Evolutionary conservation across 2,329 filamentous ascomycete genomes (phyloP).

Genomic region (Dothistroma pini): DNA sequence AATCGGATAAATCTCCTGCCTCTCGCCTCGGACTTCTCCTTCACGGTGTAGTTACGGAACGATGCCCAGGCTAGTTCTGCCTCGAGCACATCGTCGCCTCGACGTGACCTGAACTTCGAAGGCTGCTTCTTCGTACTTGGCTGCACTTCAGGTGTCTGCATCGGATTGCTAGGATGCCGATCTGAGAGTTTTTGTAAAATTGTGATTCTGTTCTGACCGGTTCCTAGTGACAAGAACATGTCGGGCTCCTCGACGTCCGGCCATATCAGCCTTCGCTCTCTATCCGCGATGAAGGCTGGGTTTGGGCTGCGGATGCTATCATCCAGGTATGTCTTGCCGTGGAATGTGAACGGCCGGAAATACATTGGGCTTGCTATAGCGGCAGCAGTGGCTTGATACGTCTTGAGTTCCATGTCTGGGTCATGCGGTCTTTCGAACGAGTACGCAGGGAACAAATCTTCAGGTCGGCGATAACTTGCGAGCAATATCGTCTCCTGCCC

Average conservation of each 20-base stretch:
- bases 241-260: constrained; percentile 34
- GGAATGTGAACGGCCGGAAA: constrained; percentile 50
- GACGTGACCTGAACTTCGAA: constrained; percentile 22
- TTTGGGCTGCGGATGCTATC: constrained; percentile 51
- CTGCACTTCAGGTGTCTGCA: constrained; percentile 14
- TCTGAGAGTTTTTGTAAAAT: constrained; percentile 30
- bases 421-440: constrained; percentile 41
- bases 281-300: constrained; percentile 49
- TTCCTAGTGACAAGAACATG: constrained; percentile 35
- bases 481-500: constrained; percentile 42
- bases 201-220: constrained; percentile 33
- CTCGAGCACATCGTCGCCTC: constrained; percentile 36
- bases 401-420: constrained; percentile 41
- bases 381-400: constrained; percentile 52
- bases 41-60: constrained; percentile 32
- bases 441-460: constrained; percentile 32
- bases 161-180: constrained; percentile 5
- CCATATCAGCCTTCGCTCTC: constrained; percentile 40
- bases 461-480: constrained; percentile 45
- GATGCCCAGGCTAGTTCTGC: constrained; percentile 36
- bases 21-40: constrained; percentile 24
- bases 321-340: constrained; percentile 49
- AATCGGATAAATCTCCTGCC: constrained; percentile 35
- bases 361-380: constrained; percentile 50
- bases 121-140: constrained; percentile 16